phyloP scores from a whole-genome alignment of 2,329 filamentous ascomycete genomes.

The Beauveria rudraprayagi region DNA sequence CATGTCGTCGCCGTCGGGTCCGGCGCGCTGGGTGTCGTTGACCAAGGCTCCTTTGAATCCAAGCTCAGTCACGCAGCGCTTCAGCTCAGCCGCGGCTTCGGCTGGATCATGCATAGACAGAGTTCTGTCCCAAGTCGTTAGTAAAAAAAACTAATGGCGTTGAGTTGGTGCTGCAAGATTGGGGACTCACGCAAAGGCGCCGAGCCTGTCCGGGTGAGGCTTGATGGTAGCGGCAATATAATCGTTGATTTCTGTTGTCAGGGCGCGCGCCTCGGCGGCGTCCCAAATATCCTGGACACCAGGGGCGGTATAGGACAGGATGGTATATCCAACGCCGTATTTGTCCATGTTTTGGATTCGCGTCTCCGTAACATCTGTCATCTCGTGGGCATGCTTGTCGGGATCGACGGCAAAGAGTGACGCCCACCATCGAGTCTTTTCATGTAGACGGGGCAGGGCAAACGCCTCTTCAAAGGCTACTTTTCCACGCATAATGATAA shows the following conservation, averaged over 20 bases:
- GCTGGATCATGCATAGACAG: constrained; percentile 46
- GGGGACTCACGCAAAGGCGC: constrained; percentile 35
- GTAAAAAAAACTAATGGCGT: background rate
- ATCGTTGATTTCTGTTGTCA: constrained; percentile 36
- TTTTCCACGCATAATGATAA: constrained; percentile 45
- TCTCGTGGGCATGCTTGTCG: constrained; percentile 50
- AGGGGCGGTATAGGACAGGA: constrained; percentile 41
- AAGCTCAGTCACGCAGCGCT: constrained; percentile 44
- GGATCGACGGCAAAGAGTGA: constrained; percentile 50
- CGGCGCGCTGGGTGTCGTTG: constrained; percentile 53
- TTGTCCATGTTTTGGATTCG: constrained; percentile 37
- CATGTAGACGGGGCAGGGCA: constrained; percentile 48
- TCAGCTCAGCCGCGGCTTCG: constrained; percentile 41
- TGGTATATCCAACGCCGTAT: constrained; percentile 40
- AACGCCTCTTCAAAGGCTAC: constrained; percentile 56
- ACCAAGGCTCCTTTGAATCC: constrained; percentile 57
- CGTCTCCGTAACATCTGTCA: constrained; percentile 31
- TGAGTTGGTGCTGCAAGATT: background rate
- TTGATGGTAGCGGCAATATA: constrained; percentile 31
- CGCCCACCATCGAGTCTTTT: constrained; percentile 55
- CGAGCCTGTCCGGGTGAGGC: constrained; percentile 31
- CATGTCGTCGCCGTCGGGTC: constrained; percentile 49
- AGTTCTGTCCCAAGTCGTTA: constrained; percentile 20
- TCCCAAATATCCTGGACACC: constrained; percentile 40
- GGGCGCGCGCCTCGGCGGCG: constrained; percentile 29